Base-by-base conservation (phyloP, 2,329 filamentous ascomycete species). In the Neospermospora avenae region DNA sequence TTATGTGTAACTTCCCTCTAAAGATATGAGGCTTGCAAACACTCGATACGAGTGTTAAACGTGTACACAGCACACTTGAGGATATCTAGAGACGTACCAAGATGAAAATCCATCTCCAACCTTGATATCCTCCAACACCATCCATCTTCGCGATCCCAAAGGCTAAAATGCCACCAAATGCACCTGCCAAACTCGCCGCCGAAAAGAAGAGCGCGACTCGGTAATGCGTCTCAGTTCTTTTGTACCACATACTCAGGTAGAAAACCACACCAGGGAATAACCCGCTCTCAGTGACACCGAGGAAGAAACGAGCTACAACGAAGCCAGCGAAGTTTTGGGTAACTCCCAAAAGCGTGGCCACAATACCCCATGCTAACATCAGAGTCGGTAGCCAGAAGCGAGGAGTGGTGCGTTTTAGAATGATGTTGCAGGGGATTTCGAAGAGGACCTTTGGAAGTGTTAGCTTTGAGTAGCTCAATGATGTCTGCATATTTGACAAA, bases 351-450 rank as follows among this genome's bases (percentile, higher is more conserved):
- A 82, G 63, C 0, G 81, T 84, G 0, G 81, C 79, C 0, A 84
- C 81, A 14, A 82, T 72, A 0, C 82, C 82, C 81, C 81, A 84
- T 0, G 76, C 71, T 2, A 84, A 73, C 1, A 84, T 85, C 2
- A 87, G 72, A 0, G 82, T 82, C 0, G 83, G 83, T 0, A 85
- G 73, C 83, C 81, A 85, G 22, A 83, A 71, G 3, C 76, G 72
- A 0, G 84, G 84, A 16, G 81, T 85, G 0, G 84, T 86, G 0
- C 79, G 75, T 66, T 87, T 87, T 18, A 86, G 77, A 10, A 86
- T 28, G 16, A 87, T 82, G 64, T 86, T 87, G 67, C 83, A 86
- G 0, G 84, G 84, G 5, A 87, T 77, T 79, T 85, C 82, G 44
- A 84, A 84, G 11, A 84, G 66, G 1, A 84, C 69, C 65, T 70